phyloP scores from a whole-genome alignment of 495 filamentous ascomycete genomes.

The Xanthoparmelia taractica region DNA sequence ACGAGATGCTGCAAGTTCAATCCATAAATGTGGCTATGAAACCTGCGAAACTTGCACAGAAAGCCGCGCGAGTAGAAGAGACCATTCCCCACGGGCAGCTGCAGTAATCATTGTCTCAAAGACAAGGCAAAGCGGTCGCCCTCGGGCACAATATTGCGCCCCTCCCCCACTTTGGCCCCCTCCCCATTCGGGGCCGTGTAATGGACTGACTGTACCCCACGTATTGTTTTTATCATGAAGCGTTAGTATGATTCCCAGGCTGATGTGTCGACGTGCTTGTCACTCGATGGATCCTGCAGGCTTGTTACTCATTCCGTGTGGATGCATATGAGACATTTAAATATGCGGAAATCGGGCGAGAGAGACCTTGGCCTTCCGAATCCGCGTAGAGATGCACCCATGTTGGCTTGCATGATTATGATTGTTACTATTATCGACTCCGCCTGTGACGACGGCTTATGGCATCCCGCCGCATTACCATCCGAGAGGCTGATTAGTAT shows the following conservation, averaged over 20 bases:
- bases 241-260: background rate
- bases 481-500: background rate
- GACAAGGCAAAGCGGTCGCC: background rate
- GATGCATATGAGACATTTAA: background rate
- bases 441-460: background rate
- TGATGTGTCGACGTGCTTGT: conserved; percentile 1
- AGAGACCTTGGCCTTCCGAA: background rate
- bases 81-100: background rate
- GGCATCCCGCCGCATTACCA: background rate
- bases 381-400: background rate
- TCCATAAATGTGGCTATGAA: background rate
- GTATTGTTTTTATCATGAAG: background rate
- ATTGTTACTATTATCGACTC: background rate
- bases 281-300: background rate
- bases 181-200: too few relatives aligned
- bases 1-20: background rate
- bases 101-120: background rate
- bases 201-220: background rate
- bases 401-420: background rate
- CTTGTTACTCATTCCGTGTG: background rate
- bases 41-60: background rate
- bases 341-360: background rate
- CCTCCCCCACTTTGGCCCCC: too few relatives aligned
- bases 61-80: conserved; percentile 1
- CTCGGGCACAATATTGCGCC: background rate